Percentiles rank a stretch among this genome's conserved stretches.
Evolutionary conservation across 1,284 basidiomycete genomes (phyloP).

Genomic region (Papiliotrema flavescens): DNA sequence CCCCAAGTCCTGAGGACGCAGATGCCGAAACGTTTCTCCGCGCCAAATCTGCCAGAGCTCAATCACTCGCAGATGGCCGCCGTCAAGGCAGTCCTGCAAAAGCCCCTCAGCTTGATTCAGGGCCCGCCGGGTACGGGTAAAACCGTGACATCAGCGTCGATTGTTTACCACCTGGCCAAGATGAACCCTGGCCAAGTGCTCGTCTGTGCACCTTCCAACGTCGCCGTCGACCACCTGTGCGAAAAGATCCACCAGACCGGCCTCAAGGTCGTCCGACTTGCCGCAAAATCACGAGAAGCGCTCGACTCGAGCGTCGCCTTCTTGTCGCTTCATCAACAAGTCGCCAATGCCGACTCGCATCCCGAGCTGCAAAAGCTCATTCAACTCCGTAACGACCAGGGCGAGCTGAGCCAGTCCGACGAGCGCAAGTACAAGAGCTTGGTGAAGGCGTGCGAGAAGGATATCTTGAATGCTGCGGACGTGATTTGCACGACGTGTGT

Average conservation of each 20-base stretch:
- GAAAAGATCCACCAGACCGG: constrained; percentile 98
- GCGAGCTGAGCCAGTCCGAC: constrained; percentile 92
- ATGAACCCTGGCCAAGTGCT: constrained; percentile 99
- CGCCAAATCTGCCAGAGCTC: constrained; percentile 93
- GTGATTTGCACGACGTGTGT: constrained; percentile 99
- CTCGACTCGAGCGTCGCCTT: constrained; percentile 90
- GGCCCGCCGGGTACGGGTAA: constrained; percentile 99
- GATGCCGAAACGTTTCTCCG: constrained; percentile 80
- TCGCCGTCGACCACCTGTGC: constrained; percentile 97
- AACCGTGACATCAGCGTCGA: constrained; percentile 98
- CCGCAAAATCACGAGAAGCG: constrained; percentile 96
- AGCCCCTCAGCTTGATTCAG: constrained; percentile 96
- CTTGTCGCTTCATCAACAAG: constrained; percentile 94
- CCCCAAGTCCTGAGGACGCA: constrained; percentile 77
- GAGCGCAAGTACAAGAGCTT: constrained; percentile 97
- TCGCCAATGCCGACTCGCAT: constrained; percentile 90
- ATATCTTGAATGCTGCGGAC: constrained; percentile 90
- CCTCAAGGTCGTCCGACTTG: constrained; percentile 93
- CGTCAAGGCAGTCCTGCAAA: constrained; percentile 96
- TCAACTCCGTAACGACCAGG: constrained; percentile 94
- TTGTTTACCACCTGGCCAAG: constrained; percentile 97
- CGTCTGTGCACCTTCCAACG: constrained; percentile 98
- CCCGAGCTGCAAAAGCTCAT: constrained; percentile 96
- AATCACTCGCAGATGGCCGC: constrained; percentile 99
- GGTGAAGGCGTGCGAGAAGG: constrained; percentile 92